Base-by-base conservation (phyloP, 345 rosid species). In the Brassica napus region DNA sequence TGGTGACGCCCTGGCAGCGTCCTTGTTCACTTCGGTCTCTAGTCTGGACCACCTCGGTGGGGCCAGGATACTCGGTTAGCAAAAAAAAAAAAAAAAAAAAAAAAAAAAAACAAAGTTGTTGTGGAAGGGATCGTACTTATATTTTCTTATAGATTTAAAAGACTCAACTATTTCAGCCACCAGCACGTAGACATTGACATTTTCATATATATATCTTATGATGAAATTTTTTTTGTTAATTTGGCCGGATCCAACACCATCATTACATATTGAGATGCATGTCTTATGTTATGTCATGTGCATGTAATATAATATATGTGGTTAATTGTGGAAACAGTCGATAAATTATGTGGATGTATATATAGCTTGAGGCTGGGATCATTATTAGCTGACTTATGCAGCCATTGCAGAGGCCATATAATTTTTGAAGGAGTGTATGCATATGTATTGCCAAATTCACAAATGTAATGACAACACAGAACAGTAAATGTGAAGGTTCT, bases 321-420 rank as follows among this genome's bases (percentile, higher is more conserved):
- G 12, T 60, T 60, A 69, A 21, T 9, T 54, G 32, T 78, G 12
- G 64, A 69, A 44, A 37, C 37, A 44, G 23, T 16, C 7, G 62
- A 60, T 60, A 37, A 24, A n/a, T 61, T 21, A 18, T 42, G 52
- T 37, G 42, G 47, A 28, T 68, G 15, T 14, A 47, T 47, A 47
- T 49, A 49, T 49, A 49, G 55, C 55, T 47, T 63, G 2, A 54
- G 31, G 65, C 14, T 52, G 37, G 9, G 47, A 77, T 24, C 31
- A 24, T 24, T 42, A 77, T 57, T 4, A 77, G n/a, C 71, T 77
- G 71, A 77, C 24, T 77, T 77, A 30, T 71, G 75, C 76, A 63
- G 71, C 71, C 44, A 63, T 70, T 62, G 65, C 75, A 77, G 75
- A 44, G 47, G 7, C 61, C 49, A 68, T 58, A 15, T 15, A 24